Percentiles rank a stretch among this genome's conserved stretches.
phyloP scores from a whole-genome alignment of 176 grass and related monocot genomes.

The Avena insularis region DNA sequence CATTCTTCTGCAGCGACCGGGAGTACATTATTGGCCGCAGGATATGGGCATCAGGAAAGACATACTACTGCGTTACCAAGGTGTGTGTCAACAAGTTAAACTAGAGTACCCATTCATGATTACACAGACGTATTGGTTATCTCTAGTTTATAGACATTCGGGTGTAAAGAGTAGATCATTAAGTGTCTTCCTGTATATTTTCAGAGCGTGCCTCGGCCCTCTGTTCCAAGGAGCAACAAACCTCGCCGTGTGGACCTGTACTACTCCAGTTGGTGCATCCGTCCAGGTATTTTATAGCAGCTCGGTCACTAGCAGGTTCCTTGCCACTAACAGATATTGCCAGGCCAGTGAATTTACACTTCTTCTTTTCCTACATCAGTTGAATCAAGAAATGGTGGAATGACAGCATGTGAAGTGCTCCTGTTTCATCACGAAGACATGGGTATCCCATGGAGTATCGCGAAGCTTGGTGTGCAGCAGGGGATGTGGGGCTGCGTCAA shows the following conservation, averaged over 20 bases:
- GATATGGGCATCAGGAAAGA: constrained; percentile 79
- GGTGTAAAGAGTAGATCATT: background rate
- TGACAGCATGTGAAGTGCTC: constrained; percentile 91
- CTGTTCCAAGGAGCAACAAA: constrained; percentile 75
- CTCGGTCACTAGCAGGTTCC: background rate
- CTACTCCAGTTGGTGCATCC: constrained; percentile 99
- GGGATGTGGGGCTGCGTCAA: constrained; percentile 95
- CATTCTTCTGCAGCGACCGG: constrained; percentile 93
- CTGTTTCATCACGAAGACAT: constrained; percentile 96
- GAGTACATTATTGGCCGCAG: constrained; percentile 92
- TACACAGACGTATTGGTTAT: background rate
- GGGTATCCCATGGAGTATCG: constrained; percentile 90
- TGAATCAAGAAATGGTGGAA: constrained; percentile 80
- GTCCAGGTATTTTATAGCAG: constrained; percentile 67
- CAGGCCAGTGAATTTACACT: background rate
- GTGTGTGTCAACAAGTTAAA: constrained; percentile 32
- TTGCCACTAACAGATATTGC: background rate
- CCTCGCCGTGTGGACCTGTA: constrained; percentile 93
- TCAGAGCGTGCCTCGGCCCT: constrained; percentile 75
- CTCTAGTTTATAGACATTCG: background rate
- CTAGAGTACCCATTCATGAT: background rate
- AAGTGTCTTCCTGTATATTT: constrained; percentile 16
- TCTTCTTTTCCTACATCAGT: constrained; percentile 47
- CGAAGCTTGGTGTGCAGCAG: constrained; percentile 81
- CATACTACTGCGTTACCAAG: constrained; percentile 92